A percentile compares a stretch with the other conserved stretches of the same genome.
phyloP scores from a whole-genome alignment of 2,329 filamentous ascomycete species.

The Trichoderma sp. region DNA sequence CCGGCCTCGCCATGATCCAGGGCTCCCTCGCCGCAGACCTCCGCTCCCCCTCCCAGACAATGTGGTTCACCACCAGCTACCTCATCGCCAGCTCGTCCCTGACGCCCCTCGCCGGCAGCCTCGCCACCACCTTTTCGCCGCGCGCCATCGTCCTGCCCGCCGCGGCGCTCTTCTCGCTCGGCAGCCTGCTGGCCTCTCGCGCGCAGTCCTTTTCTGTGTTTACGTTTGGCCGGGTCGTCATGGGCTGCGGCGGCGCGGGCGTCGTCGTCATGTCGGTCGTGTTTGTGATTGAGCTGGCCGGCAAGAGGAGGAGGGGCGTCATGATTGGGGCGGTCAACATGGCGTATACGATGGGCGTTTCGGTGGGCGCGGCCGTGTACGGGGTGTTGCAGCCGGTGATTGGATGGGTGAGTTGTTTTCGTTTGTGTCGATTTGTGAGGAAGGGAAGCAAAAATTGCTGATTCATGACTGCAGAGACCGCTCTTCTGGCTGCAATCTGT shows the following conservation, averaged over 20 bases:
- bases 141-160: constrained; percentile 61
- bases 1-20: constrained; percentile 79
- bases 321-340: constrained; percentile 75
- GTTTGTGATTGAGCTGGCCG: constrained; percentile 72
- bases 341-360: constrained; percentile 70
- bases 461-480: constrained; percentile 54
- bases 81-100: constrained; percentile 63
- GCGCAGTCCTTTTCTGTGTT: constrained; percentile 64
- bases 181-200: constrained; percentile 58
- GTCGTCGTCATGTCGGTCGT: constrained; percentile 75
- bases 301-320: constrained; percentile 66
- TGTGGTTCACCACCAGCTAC: constrained; percentile 81
- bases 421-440: accelerated
- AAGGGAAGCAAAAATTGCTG: neutral
- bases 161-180: constrained; percentile 58
- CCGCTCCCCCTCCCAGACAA: constrained; percentile 69
- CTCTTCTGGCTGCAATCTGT: constrained; percentile 75
- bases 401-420: constrained; percentile 64
- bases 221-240: constrained; percentile 66
- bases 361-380: constrained; percentile 69
- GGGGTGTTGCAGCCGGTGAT: constrained; percentile 63
- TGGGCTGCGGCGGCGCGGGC: constrained; percentile 70
- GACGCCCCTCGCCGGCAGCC: constrained; percentile 69
- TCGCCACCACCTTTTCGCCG: constrained; percentile 73
- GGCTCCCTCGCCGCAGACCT: constrained; percentile 74